phyloP scores from a whole-genome alignment of 2,329 filamentous ascomycete genomes.

The Alternaria burnsii region DNA sequence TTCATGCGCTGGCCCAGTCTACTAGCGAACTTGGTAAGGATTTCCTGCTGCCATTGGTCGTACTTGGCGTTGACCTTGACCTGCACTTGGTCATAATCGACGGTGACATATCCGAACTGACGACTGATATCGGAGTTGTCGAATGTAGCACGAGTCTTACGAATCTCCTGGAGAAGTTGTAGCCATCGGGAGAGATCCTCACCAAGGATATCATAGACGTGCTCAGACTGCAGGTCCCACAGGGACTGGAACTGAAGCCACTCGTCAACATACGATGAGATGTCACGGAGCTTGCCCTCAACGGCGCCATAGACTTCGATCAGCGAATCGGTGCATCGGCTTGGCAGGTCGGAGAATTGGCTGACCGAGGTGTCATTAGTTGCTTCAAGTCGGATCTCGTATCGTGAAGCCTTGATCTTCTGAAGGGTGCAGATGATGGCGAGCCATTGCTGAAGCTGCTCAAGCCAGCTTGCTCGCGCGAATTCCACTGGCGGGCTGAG shows the following conservation, averaged over 20 bases:
- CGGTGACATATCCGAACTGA: constrained; percentile 90
- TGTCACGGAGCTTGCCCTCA: constrained; percentile 81
- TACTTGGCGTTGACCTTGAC: constrained; percentile 99
- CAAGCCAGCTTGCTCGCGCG: constrained; percentile 91
- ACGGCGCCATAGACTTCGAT: constrained; percentile 82
- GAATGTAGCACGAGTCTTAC: constrained; percentile 94
- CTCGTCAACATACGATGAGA: constrained; percentile 90
- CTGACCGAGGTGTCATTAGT: constrained; percentile 66
- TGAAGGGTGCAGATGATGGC: constrained; percentile 90
- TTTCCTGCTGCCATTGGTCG: constrained; percentile 99
- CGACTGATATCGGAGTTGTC: constrained; percentile 95
- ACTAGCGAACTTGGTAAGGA: constrained; percentile 88
- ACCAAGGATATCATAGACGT: constrained; percentile 90
- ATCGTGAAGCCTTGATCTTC: constrained; percentile 93
- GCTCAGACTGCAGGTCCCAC: constrained; percentile 96
- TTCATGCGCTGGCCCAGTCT: constrained; percentile 90
- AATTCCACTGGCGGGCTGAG: constrained; percentile 92
- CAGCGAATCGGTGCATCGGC: constrained; percentile 81
- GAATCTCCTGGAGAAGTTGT: constrained; percentile 94
- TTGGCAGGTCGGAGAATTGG: constrained; percentile 84
- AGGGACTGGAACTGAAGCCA: constrained; percentile 99
- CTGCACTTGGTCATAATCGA: constrained; percentile 98
- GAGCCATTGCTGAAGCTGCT: constrained; percentile 92
- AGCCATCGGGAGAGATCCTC: constrained; percentile 94
- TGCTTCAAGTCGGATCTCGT: constrained; percentile 82